Conservation (phyloP, 495 filamentous ascomycete species). For the Pseudomonodictys pantanalensis region DNA sequence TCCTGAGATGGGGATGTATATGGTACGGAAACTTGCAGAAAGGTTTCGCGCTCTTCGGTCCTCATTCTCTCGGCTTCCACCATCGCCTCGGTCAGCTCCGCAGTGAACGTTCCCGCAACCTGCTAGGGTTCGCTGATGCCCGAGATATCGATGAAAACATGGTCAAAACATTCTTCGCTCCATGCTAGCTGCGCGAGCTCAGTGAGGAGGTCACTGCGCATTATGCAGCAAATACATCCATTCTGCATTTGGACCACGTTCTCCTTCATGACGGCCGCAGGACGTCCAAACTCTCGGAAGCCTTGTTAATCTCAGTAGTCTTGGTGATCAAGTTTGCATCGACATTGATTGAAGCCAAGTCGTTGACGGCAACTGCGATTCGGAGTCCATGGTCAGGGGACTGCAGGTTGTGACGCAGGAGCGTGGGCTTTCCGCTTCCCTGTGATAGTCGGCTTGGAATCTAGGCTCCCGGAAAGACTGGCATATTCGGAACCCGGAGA, state of each 20-base stretch:
- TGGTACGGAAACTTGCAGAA: conserved; percentile 43
- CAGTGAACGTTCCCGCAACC: conserved; percentile 59
- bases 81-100: conserved; percentile 46
- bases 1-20: no score
- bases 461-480: neutral
- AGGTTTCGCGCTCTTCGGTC: conserved; percentile 41
- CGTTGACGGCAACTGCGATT: conserved; percentile 59
- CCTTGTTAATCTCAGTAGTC: conserved; percentile 47
- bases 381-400: conserved; percentile 50
- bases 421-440: conserved; percentile 58
- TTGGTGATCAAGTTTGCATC: conserved; percentile 54
- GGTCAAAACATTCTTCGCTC: conserved; percentile 46
- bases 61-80: conserved; percentile 21
- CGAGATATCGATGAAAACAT: conserved; percentile 59
- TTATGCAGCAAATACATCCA: conserved; percentile 61
- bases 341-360: conserved; percentile 56
- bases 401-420: conserved; percentile 55
- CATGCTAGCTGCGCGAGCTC: conserved; percentile 50
- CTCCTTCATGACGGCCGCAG: conserved; percentile 24
- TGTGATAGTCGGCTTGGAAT: conserved; percentile 19
- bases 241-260: conserved; percentile 61
- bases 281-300: neutral
- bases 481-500: neutral
- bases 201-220: conserved; percentile 56
- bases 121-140: conserved; percentile 64